Percentiles rank a stretch among this genome's conserved stretches.
Conservation (phyloP, 495 filamentous ascomycete genomes). For the Aspergillus egyptiacus region DNA sequence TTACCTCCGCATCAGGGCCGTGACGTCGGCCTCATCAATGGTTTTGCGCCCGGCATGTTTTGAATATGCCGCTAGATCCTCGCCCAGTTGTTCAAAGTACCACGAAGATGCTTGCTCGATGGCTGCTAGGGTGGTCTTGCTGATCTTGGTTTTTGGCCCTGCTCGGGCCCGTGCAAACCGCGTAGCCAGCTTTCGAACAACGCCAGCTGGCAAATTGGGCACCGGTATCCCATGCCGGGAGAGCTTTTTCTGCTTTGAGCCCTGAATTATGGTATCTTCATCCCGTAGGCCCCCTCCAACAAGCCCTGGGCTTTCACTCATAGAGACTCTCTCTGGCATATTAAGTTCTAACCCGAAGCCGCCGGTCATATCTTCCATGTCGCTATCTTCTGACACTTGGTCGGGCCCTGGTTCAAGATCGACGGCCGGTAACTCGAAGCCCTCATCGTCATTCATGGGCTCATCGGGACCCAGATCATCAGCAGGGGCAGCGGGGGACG, state of each 20-base stretch:
- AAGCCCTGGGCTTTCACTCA: slow-evolving; percentile 35
- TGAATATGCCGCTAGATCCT: slow-evolving; percentile 73
- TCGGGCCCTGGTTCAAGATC: slow-evolving; percentile 27
- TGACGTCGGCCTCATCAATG: slow-evolving; percentile 78
- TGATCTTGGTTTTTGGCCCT: slow-evolving; percentile 57
- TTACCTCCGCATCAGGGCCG: slow-evolving; percentile 73
- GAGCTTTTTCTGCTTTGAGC: slow-evolving; percentile 47
- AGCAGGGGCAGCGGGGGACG: slow-evolving; percentile 28
- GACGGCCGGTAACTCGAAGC: slow-evolving; percentile 31
- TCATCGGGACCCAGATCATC: slow-evolving; percentile 27
- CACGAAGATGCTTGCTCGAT: slow-evolving; percentile 76
- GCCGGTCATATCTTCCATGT: slow-evolving; percentile 19
- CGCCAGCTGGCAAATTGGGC: slow-evolving; percentile 61
- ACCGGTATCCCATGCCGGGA: slow-evolving; percentile 70
- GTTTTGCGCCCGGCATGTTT: slow-evolving; percentile 76
- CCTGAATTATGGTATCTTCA: slow-evolving; percentile 21
- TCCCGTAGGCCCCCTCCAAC: slow-evolving; percentile 40
- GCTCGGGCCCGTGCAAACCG: slow-evolving; percentile 59
- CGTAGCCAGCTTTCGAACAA: slow-evolving; percentile 70
- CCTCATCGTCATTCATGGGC: slow-evolving; percentile 33
- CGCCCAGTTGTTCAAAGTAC: slow-evolving; percentile 82
- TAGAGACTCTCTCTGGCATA: slow-evolving; percentile 24
- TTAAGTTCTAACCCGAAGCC: slow-evolving; percentile 30
- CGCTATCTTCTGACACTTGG: slow-evolving; percentile 20
- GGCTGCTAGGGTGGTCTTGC: slow-evolving; percentile 62